Evolutionary conservation across 116 monocot species (phyloP), one percentile per base, ranked within the genome.

Genomic region (Cymodocea nodosa): DNA sequence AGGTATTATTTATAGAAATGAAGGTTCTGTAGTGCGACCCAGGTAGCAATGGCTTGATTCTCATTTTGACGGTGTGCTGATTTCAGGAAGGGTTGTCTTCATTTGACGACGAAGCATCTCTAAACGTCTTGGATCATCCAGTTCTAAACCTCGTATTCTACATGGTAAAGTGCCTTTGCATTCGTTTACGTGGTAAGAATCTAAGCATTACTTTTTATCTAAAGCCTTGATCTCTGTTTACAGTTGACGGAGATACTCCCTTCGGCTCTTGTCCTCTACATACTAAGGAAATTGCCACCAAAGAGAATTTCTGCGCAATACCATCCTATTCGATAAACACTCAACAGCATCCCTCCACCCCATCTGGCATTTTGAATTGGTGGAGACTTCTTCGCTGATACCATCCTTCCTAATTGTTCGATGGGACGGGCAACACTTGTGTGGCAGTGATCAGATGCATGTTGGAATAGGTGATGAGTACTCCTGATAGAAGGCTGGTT

Each of bases 61-160:
- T 44, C 11, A 44, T 11, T 11, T 1, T 0, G 44, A 44, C 6
- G 44, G 0, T 6, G 30, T 44, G 44, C 44, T 40, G 11, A 13
- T 63, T 39, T 39, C 39, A 63, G 63, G 63, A 63, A 63, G 63
- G 48, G 44, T 20, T 63, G 30, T 63, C 63, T 63, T 15, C 22
- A 19, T 15, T 63, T 39, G 63, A 63, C n/a, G 63, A 15, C 44
- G 82, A 73, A 56, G 68, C 72, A 66, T 86, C 86, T 49, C 83
- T 91, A 1, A 84, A 84, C 51, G 86, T 91, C 53, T 52, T 87
- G 68, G 73, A 91, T 71, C 86, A 91, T 71, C 91, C 86, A 35
- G 66, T 91, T 69, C 68, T 91, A 50, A 84, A 91, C 70, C 76
- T 91, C 11, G 52, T 82, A 53, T 91, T 79, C 59, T 91, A 91